phyloP scores from a whole-genome alignment of 2,329 filamentous ascomycete genomes.

The Talaromyces rugulosus region DNA sequence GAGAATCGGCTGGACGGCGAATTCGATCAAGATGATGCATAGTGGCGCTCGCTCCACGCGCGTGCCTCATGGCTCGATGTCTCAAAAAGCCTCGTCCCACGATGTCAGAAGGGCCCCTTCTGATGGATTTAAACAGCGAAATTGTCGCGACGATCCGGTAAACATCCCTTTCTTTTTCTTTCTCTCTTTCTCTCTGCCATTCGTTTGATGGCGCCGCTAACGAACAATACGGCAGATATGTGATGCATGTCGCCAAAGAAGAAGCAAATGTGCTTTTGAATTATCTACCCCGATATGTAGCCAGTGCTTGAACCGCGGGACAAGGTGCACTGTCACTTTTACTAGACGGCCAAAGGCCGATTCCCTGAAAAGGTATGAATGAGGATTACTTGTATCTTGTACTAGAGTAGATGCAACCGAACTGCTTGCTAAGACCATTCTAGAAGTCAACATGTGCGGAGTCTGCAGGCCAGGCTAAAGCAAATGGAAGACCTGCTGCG shows the following conservation, averaged over 20 bases:
- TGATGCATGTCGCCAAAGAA: conserved; percentile 10
- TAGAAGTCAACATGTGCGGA: conserved; percentile 3
- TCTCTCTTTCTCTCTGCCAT: neutral
- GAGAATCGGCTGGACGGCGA: neutral
- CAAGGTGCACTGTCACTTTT: neutral
- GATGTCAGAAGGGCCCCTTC: neutral
- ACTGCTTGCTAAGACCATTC: neutral
- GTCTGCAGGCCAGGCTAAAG: conserved; percentile 1
- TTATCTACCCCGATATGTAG: conserved; percentile 4
- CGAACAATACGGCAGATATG: conserved; percentile 1
- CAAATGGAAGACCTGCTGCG: conserved; percentile 10
- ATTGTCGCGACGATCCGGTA: neutral
- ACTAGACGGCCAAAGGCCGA: conserved; percentile 6
- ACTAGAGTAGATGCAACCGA: neutral
- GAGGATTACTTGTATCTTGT: neutral
- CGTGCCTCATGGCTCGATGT: neutral
- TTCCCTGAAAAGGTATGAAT: conserved; percentile 9
- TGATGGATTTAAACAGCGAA: neutral
- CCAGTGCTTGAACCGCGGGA: conserved; percentile 6
- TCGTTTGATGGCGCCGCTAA: neutral
- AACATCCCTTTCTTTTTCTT: neutral
- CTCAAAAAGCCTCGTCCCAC: neutral
- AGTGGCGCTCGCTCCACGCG: neutral
- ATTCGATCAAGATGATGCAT: neutral
- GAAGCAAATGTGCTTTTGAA: conserved; percentile 7